Base-by-base conservation (phyloP, 2,329 filamentous ascomycete genomes). In the Aspergillus awamori region DNA sequence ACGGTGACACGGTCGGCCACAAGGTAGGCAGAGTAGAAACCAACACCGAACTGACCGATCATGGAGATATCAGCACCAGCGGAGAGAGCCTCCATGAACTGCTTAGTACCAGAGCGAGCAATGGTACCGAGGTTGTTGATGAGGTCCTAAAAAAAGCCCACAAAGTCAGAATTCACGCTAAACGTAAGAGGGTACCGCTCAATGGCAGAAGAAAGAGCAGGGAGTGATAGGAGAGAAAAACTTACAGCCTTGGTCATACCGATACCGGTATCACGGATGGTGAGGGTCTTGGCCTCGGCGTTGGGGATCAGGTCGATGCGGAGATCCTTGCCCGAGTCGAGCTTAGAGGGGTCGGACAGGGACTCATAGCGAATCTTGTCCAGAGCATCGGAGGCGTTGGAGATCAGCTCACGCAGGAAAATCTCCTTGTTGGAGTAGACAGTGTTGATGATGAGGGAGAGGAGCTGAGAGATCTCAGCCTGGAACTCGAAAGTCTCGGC, bases 371-470 rank as follows among this genome's bases (percentile, higher is more conserved):
- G 90, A 82, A 99, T 96, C 91, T 99, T 99, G 90, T 99, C 95
- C 74, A 99, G 88, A 64, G 95, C 95, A 90, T 99, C 95, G 76
- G 94, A 98, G 78, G 90, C 90, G 84, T 99, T 99, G 84, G 95
- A 98, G 77, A 99, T 92, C 74, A 99, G 80, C 85, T 99, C 95
- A 90, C 95, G 87, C 76, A 99, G 85, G 89, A 99, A 99, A 80
- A 99, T 98, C 85, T 98, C 95, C 88, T 99, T 99, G 90, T 99
- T 99, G 74, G 93, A 97, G 88, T 98, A 99, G 85, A 99, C 95
- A 71, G 95, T 98, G 91, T 99, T 99, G 88, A 99, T 99, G 84
- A 99, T 99, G 80, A 99, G 91, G 73, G 90, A 93, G 79, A 99
- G 91, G 71, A 99, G 92, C 92, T 99, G 95, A 91, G 94, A 98